Conservation (phyloP, 1,284 basidiomycete species). For the Exobasidium rhododendri region DNA sequence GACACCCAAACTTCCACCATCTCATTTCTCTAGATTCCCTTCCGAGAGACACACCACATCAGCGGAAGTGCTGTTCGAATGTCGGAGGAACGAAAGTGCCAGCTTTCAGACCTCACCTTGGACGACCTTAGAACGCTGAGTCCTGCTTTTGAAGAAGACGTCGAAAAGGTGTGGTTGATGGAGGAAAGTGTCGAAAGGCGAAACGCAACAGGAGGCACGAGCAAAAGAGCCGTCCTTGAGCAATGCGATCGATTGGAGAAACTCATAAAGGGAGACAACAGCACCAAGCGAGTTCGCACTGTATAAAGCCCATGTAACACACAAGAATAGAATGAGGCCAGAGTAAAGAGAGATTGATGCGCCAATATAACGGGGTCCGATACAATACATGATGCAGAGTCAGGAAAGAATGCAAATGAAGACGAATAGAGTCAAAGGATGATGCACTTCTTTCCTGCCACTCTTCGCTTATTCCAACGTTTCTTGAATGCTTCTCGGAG, state of each 20-base stretch:
- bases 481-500: slow-evolving; percentile 69
- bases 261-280: neutral
- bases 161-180: slow-evolving; percentile 57
- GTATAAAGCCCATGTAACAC: neutral
- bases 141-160: slow-evolving; percentile 76
- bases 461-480: slow-evolving; percentile 14
- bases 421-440: slow-evolving; percentile 61
- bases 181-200: slow-evolving; percentile 80
- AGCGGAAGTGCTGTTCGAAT: slow-evolving; percentile 92
- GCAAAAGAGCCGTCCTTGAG: slow-evolving; percentile 75
- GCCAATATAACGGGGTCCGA: neutral
- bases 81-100: slow-evolving; percentile 76
- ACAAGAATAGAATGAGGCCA: neutral
- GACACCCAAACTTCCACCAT: neutral
- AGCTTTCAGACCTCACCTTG: slow-evolving; percentile 75
- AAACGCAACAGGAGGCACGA: slow-evolving; percentile 87
- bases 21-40: slow-evolving; percentile 63
- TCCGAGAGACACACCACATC: slow-evolving; percentile 97
- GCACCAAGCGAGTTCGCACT: neutral
- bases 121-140: slow-evolving; percentile 74
- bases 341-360: neutral
- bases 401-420: neutral
- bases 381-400: neutral
- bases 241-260: slow-evolving; percentile 59
- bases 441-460: slow-evolving; percentile 68